phyloP scores from a whole-genome alignment of 1,284 basidiomycete species.

The Moesziomyces parantarcticus region DNA sequence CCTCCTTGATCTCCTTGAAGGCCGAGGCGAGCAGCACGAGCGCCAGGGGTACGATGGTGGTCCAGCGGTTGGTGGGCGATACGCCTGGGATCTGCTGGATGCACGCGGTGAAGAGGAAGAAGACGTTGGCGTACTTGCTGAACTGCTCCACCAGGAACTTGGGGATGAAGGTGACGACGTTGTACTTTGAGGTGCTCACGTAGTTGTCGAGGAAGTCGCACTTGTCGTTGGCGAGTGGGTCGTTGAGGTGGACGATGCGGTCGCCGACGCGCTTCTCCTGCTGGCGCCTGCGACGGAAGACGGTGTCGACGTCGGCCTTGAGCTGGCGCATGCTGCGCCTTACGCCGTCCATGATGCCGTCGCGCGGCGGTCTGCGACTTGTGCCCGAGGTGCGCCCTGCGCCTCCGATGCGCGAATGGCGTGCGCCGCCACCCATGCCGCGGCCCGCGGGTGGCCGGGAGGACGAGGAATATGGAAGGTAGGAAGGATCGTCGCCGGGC shows the following conservation, averaged over 20 bases:
- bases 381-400: constrained; percentile 29
- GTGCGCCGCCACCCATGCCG: constrained; percentile 4
- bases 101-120: constrained; percentile 97
- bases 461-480: constrained; percentile 13
- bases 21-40: constrained; percentile 94
- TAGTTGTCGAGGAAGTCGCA: constrained; percentile 74
- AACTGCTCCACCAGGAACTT: constrained; percentile 96
- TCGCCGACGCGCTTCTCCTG: constrained; percentile 49
- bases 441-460: constrained; percentile 1
- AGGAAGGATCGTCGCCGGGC: constrained; percentile 33
- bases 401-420: constrained; percentile 10
- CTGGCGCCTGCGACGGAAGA: constrained; percentile 47
- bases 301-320: constrained; percentile 47
- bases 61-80: constrained; percentile 94
- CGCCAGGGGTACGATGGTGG: constrained; percentile 90
- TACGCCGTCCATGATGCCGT: constrained; percentile 46
- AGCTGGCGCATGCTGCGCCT: constrained; percentile 47
- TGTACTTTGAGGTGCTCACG: constrained; percentile 96
- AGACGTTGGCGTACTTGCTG: constrained; percentile 97
- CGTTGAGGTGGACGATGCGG: constrained; percentile 61
- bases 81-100: constrained; percentile 99
- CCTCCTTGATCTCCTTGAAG: constrained; percentile 95
- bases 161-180: constrained; percentile 84
- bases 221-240: constrained; percentile 59
- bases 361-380: constrained; percentile 42